Evolutionary conservation across 768 basidiomycete genomes (phyloP), one percentile per base, ranked within the genome.

Genomic region (Auricularia auricula-judae): DNA sequence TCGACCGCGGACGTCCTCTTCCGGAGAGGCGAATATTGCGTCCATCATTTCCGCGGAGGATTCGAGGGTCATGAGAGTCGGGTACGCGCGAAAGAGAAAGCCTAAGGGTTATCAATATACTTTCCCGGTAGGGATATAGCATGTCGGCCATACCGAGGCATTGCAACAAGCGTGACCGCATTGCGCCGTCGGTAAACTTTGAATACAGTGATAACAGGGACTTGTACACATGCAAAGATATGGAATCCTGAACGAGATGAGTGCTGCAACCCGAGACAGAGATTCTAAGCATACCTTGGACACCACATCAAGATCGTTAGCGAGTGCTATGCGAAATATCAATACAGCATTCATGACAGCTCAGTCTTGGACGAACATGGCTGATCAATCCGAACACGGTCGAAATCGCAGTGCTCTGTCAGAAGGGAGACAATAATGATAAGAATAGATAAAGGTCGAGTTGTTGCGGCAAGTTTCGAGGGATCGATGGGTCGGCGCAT

Each of bases 1-100:
- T 29, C 88, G 84, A 21, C 85, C 86, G 36, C 84, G 86, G 10
- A 81, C 81, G 36, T 92, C 90, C 66, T 87, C 82, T 60, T 92
- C 87, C 0, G 81, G 70, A 0, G 91, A 88, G 0, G 80, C 74
- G 71, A 99, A 97, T 47, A 96, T 90, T 2, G 81, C 81, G 72
- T 97, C 93, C 92, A 98, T 96, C 70, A 98, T 87, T 23, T 74
- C 77, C 0, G 89, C 83, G 1, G 94, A 94, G 12, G 81, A 77
- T 3, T 89, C 86, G 68, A 87, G 76, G 0, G 90, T 91, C 87
- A 99, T 94, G 65, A 98, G 76, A 0, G 88, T 88, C 2, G 97
- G 96, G 69, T 95, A 90, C 3, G 93, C 87, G 33, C 93, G 87
- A 77, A 93, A 98, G 4, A 99, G 76, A 74, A 91, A 97, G 11